phyloP scores from a whole-genome alignment of 495 filamentous ascomycete genomes.

The Aspergillus affinis region DNA sequence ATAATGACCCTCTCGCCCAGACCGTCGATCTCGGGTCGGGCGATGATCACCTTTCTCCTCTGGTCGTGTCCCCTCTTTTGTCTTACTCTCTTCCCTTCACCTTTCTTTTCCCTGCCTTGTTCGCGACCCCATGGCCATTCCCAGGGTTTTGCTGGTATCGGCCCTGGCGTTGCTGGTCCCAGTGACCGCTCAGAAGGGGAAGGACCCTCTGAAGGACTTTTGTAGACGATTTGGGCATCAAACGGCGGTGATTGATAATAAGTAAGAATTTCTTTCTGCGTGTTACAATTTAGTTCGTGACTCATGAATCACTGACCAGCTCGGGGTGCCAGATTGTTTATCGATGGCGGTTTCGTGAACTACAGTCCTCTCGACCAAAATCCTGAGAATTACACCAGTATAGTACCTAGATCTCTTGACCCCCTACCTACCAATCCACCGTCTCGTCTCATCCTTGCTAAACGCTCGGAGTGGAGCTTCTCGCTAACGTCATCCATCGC shows the following conservation, averaged over 20 bases:
- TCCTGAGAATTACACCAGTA: slow-evolving; percentile 11
- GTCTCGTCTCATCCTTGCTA: too few species aligned
- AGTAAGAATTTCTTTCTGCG: neutral
- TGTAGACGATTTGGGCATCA: slow-evolving; percentile 12
- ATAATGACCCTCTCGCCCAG: neutral
- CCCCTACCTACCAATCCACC: neutral
- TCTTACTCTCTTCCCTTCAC: too few species aligned
- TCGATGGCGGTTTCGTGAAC: slow-evolving; percentile 14
- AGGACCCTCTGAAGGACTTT: slow-evolving; percentile 8
- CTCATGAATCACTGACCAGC: neutral
- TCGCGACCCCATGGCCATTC: neutral
- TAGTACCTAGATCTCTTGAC: neutral
- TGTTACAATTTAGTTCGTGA: neutral
- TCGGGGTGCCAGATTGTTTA: slow-evolving; percentile 1
- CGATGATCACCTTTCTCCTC: neutral
- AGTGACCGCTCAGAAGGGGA: slow-evolving; percentile 2
- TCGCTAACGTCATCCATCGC: neutral
- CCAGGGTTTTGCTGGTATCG: neutral
- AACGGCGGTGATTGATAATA: slow-evolving; percentile 12
- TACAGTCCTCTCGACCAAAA: slow-evolving; percentile 9
- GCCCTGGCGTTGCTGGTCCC: slow-evolving; percentile 1
- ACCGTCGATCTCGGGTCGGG: neutral
- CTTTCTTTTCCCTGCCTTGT: neutral
- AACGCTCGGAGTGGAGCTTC: too few species aligned
- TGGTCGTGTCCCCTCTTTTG: too few species aligned